Percentiles rank a stretch among this genome's conserved stretches.
Conservation (phyloP, 2,329 filamentous ascomycete genomes). For the Talaromyces sp. region DNA sequence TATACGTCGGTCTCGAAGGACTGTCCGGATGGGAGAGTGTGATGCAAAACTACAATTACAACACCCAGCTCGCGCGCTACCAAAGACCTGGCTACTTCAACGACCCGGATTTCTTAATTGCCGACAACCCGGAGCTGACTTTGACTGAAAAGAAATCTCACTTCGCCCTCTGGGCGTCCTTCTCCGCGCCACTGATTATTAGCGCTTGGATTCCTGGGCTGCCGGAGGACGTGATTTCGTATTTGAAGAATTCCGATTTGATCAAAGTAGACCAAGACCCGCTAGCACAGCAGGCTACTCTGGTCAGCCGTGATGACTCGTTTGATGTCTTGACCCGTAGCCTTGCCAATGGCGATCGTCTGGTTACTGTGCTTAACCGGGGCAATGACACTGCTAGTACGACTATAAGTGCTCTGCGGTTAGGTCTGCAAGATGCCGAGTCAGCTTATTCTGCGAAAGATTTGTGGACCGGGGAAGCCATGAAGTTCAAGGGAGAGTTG, state of each 20-base stretch:
- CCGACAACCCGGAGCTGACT: conserved; percentile 44
- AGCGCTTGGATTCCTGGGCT: conserved; percentile 39
- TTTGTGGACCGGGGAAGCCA: conserved; percentile 37
- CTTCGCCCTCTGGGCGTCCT: conserved; percentile 48
- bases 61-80: conserved; percentile 41
- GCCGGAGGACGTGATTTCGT: conserved; percentile 27
- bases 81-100: conserved; percentile 42
- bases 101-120: conserved; percentile 46
- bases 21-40: conserved; percentile 43
- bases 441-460: conserved; percentile 32
- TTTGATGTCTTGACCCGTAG: conserved; percentile 46
- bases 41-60: conserved; percentile 44
- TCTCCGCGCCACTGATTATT: conserved; percentile 46
- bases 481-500: conserved; percentile 18
- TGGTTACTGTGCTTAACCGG: conserved; percentile 45
- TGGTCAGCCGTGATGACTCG: conserved; percentile 39
- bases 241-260: conserved; percentile 37
- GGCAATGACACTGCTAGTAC: conserved; percentile 25
- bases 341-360: conserved; percentile 42
- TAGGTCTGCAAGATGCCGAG: conserved; percentile 28
- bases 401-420: conserved; percentile 28
- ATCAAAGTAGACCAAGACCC: conserved; percentile 41
- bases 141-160: conserved; percentile 42
- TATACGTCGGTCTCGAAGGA: conserved; percentile 32
- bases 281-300: conserved; percentile 41